Evolutionary conservation across 768 basidiomycete species (phyloP), one percentile per base, ranked within the genome.

Genomic region (Leccinellum albellum): DNA sequence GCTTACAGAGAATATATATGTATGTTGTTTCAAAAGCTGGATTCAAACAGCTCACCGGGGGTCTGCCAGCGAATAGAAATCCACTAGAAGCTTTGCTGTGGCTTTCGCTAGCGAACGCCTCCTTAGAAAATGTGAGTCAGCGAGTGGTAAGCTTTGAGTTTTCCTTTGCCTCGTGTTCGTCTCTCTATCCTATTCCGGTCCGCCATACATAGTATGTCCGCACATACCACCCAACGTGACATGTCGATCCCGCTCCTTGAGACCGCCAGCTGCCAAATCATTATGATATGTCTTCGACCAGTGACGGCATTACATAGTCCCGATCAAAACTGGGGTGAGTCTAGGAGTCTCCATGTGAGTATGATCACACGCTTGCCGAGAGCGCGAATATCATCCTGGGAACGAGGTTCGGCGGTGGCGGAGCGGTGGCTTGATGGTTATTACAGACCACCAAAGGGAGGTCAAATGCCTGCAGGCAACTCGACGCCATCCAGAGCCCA

Each of bases 351-450:
- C 33, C 2, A 32, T 54, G 35, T 33, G 15, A 47, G 23, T 35
- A 37, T 2, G 17, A 50, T 56, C 57, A 61, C 58, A 46, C 58
- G 56, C 53, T 8, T 35, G 8, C 37, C 50, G 29, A 28, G 28
- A 28, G 14, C 32, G 26, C 21, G 4, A 13, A 14, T 33, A 32
- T 28, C 32, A 6, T 32, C 17, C 31, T 31, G 21, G 17, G 44
- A 57, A 58, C 12, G 53, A 53, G 50, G 40, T 44, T 35, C 7
- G 12, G 26, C 45, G 6, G 63, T 62, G 62, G 63, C 60, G 51
- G 35, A 26, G 49, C 24, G 14, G 66, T 66, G 66, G 57, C 63
- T 68, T 68, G 66, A 65, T 60, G 46, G 33, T 32, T 7, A 50
- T 56, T 31, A 50, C 57, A 52, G 42, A 46, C 29, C 8, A 24